These are phyloP conservation scores for Xerocomellus intermedius DNA, from an alignment of 768 basidiomycete species.

Conservation along the genomic window DNA sequence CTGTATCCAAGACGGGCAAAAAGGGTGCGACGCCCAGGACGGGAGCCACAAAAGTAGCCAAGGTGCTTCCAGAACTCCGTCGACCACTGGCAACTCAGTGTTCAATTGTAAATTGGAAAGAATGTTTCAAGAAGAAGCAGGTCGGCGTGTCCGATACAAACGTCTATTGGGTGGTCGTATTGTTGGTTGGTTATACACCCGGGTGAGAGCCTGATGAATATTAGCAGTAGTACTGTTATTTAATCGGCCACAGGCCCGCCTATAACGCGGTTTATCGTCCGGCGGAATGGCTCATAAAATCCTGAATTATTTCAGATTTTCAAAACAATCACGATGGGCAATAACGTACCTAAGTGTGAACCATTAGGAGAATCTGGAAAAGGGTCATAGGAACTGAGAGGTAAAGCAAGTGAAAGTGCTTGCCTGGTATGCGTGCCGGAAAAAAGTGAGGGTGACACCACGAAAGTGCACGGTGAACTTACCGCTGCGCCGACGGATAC, in stretches of 20 bases:
- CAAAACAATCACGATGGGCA: background rate
- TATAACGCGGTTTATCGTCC: constrained; percentile 60
- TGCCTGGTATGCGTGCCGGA: constrained; percentile 91
- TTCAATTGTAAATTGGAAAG: constrained; percentile 91
- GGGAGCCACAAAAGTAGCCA: constrained; percentile 63
- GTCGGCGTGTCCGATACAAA: constrained; percentile 97
- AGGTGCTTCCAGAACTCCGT: constrained; percentile 45
- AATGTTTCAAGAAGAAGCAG: constrained; percentile 99
- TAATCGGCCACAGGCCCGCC: constrained; percentile 66
- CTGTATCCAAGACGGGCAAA: constrained; percentile 86
- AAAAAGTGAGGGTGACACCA: constrained; percentile 8
- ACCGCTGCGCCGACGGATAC: constrained; percentile 86
- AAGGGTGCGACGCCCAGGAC: constrained; percentile 71
- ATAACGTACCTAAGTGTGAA: constrained; percentile 70
- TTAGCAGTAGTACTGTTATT: too few relatives aligned
- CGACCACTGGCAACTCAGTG: background rate
- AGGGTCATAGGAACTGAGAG: constrained; percentile 3
- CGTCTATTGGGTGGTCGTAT: too few relatives aligned
- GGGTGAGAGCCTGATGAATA: too few relatives aligned
- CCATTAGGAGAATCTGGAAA: constrained; percentile 86
- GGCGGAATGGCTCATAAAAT: constrained; percentile 93
- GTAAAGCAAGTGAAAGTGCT: constrained; percentile 22
- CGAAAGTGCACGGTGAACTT: constrained; percentile 25
- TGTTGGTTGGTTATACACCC: too few relatives aligned
- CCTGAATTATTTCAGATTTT: constrained; percentile 47